These are phyloP conservation scores for Hypoxylon fuscum DNA, from an alignment of 495 filamentous ascomycete species.

Conservation along the genomic window DNA sequence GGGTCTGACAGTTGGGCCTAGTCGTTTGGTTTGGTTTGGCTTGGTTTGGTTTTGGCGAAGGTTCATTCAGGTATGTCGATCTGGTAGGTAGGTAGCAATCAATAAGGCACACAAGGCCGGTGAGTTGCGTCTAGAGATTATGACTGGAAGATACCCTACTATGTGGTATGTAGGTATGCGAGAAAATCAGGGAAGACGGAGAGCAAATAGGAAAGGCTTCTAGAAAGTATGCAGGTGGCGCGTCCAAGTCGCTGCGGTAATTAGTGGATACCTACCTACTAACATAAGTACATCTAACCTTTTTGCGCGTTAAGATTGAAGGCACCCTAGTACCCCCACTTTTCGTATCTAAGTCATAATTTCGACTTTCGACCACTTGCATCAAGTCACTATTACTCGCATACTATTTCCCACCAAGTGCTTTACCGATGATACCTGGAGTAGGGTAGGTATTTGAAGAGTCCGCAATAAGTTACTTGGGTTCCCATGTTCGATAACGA, in stretches of 20 bases:
- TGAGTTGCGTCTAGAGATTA: conserved; percentile 25
- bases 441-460: background rate
- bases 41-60: no score
- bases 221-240: conserved; percentile 32
- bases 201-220: conserved; percentile 29
- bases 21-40: no score
- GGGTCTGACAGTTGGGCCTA: conserved; percentile 1
- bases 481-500: background rate
- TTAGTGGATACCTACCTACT: conserved; percentile 14
- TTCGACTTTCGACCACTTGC: background rate
- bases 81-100: conserved; percentile 34
- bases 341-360: conserved; percentile 16
- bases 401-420: conserved; percentile 5
- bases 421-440: background rate
- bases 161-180: conserved; percentile 34
- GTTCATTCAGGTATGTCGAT: conserved; percentile 21
- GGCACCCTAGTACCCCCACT: conserved; percentile 16
- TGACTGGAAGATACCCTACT: conserved; percentile 24
- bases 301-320: no score
- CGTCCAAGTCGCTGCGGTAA: conserved; percentile 5
- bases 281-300: no score
- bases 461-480: background rate
- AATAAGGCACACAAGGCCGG: conserved; percentile 17
- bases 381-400: conserved; percentile 4
- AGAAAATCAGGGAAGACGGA: conserved; percentile 29